Conservation (phyloP, 768 basidiomycete genomes). For the Rhodotorula babjevae region DNA sequence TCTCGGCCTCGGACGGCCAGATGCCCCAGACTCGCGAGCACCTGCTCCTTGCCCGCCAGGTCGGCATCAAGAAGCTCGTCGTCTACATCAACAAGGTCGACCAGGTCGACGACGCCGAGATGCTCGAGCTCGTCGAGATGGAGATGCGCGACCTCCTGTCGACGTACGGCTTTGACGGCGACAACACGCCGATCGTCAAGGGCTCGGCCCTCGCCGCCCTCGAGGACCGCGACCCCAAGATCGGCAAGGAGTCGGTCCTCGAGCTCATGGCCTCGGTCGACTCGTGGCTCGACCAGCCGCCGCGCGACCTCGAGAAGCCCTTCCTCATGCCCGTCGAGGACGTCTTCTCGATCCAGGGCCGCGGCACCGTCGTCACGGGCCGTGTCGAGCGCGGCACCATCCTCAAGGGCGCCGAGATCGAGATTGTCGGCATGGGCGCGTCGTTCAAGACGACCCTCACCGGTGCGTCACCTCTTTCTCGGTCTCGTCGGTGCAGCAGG, state of each 20-base stretch:
- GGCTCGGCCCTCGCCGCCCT: slow-evolving; percentile 93
- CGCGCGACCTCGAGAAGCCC: slow-evolving; percentile 93
- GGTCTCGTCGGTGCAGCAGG: no score
- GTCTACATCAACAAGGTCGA: slow-evolving; percentile 99
- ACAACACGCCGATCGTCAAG: slow-evolving; percentile 95
- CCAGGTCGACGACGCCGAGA: slow-evolving; percentile 90
- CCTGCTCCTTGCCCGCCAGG: slow-evolving; percentile 92
- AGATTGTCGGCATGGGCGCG: slow-evolving; percentile 79
- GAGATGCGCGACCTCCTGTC: slow-evolving; percentile 95
- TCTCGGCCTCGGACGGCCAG: slow-evolving; percentile 96
- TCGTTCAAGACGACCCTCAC: slow-evolving; percentile 87
- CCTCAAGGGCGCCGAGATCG: slow-evolving; percentile 86
- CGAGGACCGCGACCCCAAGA: slow-evolving; percentile 69
- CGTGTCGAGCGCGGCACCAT: slow-evolving; percentile 89
- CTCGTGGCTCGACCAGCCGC: slow-evolving; percentile 87
- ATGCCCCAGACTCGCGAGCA: slow-evolving; percentile 99
- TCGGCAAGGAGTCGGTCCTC: slow-evolving; percentile 72
- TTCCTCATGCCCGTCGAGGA: slow-evolving; percentile 96
- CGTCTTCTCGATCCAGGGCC: slow-evolving; percentile 94
- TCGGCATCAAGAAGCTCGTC: slow-evolving; percentile 92
- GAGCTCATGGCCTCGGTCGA: slow-evolving; percentile 84
- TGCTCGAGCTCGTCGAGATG: slow-evolving; percentile 99
- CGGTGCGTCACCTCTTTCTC: slow-evolving; percentile 66
- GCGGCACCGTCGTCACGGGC: slow-evolving; percentile 95
- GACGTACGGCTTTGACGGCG: slow-evolving; percentile 92